Percentiles rank a stretch among this genome's conserved stretches.
These are phyloP conservation scores for Nevesoporus exiguus DNA, from an alignment of 768 basidiomycete species.

Conservation along the genomic window DNA sequence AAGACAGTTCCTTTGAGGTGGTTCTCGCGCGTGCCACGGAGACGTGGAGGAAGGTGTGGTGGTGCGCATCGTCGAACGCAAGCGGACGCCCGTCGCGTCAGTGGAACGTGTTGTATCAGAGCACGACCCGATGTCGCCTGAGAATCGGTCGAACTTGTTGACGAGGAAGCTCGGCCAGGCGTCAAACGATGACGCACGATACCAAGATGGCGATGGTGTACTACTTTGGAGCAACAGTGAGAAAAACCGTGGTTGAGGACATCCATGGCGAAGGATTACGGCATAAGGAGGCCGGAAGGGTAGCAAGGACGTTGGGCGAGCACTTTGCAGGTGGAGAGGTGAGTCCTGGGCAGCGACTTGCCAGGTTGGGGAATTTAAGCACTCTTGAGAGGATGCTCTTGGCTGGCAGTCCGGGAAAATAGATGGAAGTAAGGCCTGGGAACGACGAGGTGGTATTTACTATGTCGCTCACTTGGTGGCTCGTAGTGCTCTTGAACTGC, in stretches of 20 bases:
- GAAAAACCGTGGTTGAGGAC: background rate
- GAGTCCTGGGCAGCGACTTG: background rate
- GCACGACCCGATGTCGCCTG: constrained; percentile 5
- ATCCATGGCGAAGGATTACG: background rate
- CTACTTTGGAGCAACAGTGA: constrained; percentile 9
- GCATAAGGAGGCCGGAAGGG: background rate
- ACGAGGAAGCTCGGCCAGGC: constrained; percentile 3
- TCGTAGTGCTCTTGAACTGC: too few species aligned
- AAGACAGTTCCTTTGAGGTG: constrained; percentile 6
- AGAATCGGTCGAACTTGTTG: constrained; percentile 4
- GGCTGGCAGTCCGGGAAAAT: too few species aligned
- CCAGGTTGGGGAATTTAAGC: background rate
- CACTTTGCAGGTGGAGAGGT: background rate
- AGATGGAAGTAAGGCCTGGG: too few species aligned
- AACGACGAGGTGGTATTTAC: too few species aligned
- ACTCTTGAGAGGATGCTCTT: too few species aligned
- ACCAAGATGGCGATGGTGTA: constrained; percentile 4
- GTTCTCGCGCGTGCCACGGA: constrained; percentile 1
- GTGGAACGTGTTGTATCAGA: constrained; percentile 4
- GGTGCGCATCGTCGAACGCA: constrained; percentile 1
- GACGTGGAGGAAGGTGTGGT: constrained; percentile 6
- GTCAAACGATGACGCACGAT: constrained; percentile 10
- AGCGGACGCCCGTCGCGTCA: background rate
- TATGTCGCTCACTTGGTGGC: too few species aligned
- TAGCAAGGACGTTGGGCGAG: background rate